Percentiles rank a stretch among this genome's conserved stretches.
Conservation (phyloP, 1,284 basidiomycete species). For the Meripilus lineatus region DNA sequence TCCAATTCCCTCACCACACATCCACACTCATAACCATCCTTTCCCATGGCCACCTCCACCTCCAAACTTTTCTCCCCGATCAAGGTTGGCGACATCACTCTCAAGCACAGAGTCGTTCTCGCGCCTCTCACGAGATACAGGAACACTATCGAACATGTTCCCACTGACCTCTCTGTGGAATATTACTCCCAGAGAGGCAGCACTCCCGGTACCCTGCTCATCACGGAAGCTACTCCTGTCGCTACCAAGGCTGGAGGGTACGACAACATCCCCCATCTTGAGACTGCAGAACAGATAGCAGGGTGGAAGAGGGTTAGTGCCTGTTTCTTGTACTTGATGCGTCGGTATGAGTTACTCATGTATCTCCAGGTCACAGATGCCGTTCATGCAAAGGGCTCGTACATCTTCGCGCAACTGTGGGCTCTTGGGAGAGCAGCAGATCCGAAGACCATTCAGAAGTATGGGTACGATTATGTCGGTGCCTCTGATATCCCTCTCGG, state of each 20-base stretch:
- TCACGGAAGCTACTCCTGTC: slow-evolving; percentile 42
- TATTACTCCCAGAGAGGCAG: slow-evolving; percentile 43
- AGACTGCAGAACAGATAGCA: slow-evolving; percentile 33
- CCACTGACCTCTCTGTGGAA: slow-evolving; percentile 24
- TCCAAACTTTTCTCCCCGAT: slow-evolving; percentile 38
- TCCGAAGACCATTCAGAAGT: slow-evolving; percentile 21
- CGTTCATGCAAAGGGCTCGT: slow-evolving; percentile 30
- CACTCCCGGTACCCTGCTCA: slow-evolving; percentile 38
- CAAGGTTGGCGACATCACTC: slow-evolving; percentile 31
- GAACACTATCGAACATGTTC: slow-evolving; percentile 20
- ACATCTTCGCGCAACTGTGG: slow-evolving; percentile 45
- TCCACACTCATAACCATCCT: neutral
- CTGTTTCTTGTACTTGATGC: neutral
- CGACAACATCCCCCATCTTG: slow-evolving; percentile 35
- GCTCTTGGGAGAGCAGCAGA: slow-evolving; percentile 37
- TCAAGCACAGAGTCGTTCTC: slow-evolving; percentile 39
- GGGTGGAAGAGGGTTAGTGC: slow-evolving; percentile 38
- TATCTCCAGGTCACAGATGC: slow-evolving; percentile 22
- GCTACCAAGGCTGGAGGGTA: slow-evolving; percentile 31
- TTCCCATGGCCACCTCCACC: neutral
- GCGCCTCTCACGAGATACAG: slow-evolving; percentile 38
- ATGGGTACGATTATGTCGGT: slow-evolving; percentile 30
- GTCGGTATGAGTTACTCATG: neutral
- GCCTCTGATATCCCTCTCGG: slow-evolving; percentile 39
- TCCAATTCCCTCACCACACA: no score